These are phyloP conservation scores for Casuarina equisetifolia DNA, from an alignment of 306 rosid genomes.

Conservation along the genomic window DNA sequence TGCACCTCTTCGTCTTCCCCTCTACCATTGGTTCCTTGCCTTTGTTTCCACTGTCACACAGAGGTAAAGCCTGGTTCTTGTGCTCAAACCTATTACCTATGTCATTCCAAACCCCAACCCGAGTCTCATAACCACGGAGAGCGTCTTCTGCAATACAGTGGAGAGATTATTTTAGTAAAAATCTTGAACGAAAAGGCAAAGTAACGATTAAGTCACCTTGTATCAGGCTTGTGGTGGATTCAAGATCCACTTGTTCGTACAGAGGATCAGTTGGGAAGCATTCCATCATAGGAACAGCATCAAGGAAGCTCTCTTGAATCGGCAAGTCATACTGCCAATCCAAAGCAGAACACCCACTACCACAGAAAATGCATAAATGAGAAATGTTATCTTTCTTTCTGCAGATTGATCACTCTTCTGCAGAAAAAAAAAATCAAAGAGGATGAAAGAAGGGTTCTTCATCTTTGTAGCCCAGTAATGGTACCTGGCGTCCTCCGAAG, in stretches of 20 bases:
- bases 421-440: background rate
- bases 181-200: background rate
- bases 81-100: slow-evolving; percentile 29
- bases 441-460: no score
- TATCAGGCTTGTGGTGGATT: slow-evolving; percentile 20
- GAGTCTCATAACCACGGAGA: slow-evolving; percentile 26
- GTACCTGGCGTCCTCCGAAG: slow-evolving; percentile 41
- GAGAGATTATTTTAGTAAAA: background rate
- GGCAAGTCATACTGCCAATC: slow-evolving; percentile 40
- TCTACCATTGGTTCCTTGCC: slow-evolving; percentile 18
- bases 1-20: slow-evolving; percentile 4
- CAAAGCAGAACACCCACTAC: slow-evolving; percentile 16
- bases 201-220: slow-evolving; percentile 31
- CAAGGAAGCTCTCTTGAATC: slow-evolving; percentile 26
- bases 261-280: slow-evolving; percentile 28
- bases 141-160: slow-evolving; percentile 34
- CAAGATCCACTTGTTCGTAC: slow-evolving; percentile 29
- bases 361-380: slow-evolving; percentile 6
- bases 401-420: no score
- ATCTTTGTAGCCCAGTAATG: no score
- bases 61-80: background rate
- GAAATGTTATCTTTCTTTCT: background rate
- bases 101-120: slow-evolving; percentile 31
- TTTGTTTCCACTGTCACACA: slow-evolving; percentile 15
- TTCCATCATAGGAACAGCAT: slow-evolving; percentile 33